phyloP scores from a whole-genome alignment of 371 early-diverging fungal species.

The Syncephalastrum sp. region DNA sequence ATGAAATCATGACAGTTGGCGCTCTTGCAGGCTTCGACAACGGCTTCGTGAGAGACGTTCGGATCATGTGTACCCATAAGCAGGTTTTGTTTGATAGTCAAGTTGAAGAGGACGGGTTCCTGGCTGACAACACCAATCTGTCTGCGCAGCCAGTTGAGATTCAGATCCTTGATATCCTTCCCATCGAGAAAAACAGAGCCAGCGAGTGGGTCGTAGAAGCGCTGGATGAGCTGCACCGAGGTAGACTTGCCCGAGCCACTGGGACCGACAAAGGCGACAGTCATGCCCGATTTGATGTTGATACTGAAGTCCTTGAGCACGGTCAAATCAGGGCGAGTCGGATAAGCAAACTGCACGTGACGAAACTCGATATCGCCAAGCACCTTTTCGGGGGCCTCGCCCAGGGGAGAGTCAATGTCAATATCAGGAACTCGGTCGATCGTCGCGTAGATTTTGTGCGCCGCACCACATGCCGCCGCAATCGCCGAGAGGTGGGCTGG shows the following conservation, averaged over 20 bases:
- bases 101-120: slow-evolving; percentile 84
- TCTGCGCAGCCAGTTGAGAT: slow-evolving; percentile 67
- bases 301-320: slow-evolving; percentile 61
- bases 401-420: slow-evolving; percentile 55
- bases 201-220: slow-evolving; percentile 77
- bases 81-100: slow-evolving; percentile 78
- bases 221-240: slow-evolving; percentile 79
- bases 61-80: slow-evolving; percentile 48
- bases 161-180: slow-evolving; percentile 58
- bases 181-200: slow-evolving; percentile 74
- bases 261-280: slow-evolving; percentile 73
- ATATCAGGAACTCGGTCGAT: slow-evolving; percentile 75
- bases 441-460: slow-evolving; percentile 64
- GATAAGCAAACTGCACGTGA: slow-evolving; percentile 72
- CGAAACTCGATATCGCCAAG: slow-evolving; percentile 67
- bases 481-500: slow-evolving; percentile 59
- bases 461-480: slow-evolving; percentile 64
- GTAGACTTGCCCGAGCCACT: slow-evolving; percentile 93
- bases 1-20: slow-evolving; percentile 78
- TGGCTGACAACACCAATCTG: slow-evolving; percentile 85
- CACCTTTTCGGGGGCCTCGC: slow-evolving; percentile 43
- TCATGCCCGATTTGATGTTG: slow-evolving; percentile 67
- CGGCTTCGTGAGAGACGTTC: slow-evolving; percentile 46
- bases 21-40: slow-evolving; percentile 56
- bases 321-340: slow-evolving; percentile 65